Conservation (phyloP, 495 filamentous ascomycete species). For the Tuber indicum region DNA sequence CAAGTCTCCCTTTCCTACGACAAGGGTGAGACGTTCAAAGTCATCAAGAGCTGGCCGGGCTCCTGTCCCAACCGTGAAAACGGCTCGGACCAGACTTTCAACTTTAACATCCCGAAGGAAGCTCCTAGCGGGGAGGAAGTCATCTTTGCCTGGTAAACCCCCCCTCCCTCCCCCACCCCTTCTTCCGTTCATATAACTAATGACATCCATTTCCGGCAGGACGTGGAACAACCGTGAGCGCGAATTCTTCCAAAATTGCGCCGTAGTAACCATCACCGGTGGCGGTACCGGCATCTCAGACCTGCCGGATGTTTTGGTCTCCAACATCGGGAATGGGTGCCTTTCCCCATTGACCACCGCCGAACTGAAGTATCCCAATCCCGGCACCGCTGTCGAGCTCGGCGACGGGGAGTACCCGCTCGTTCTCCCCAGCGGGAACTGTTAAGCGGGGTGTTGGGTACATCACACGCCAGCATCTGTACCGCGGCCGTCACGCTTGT, state of each 20-base stretch:
- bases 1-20: conserved; percentile 61
- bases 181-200: neutral
- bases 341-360: conserved; percentile 48
- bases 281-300: conserved; percentile 47
- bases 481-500: neutral
- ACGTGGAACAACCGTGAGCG: conserved; percentile 57
- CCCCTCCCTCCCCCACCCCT: too few relatives aligned
- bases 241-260: conserved; percentile 64
- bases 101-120: conserved; percentile 59
- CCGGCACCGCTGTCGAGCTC: conserved; percentile 55
- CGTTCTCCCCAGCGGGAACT: neutral
- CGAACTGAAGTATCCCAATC: conserved; percentile 66
- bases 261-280: conserved; percentile 50
- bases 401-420: conserved; percentile 10
- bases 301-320: conserved; percentile 55
- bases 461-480: neutral
- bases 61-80: conserved; percentile 49
- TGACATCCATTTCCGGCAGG: conserved; percentile 8
- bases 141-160: conserved; percentile 59
- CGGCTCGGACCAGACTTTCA: conserved; percentile 45
- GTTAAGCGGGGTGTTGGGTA: neutral
- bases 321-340: conserved; percentile 53
- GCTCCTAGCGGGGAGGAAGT: conserved; percentile 52
- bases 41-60: conserved; percentile 61
- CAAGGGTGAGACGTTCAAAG: conserved; percentile 55